Evolutionary conservation across 2,329 filamentous ascomycete genomes (phyloP).

Genomic region (Diaporthe aspalathi): DNA sequence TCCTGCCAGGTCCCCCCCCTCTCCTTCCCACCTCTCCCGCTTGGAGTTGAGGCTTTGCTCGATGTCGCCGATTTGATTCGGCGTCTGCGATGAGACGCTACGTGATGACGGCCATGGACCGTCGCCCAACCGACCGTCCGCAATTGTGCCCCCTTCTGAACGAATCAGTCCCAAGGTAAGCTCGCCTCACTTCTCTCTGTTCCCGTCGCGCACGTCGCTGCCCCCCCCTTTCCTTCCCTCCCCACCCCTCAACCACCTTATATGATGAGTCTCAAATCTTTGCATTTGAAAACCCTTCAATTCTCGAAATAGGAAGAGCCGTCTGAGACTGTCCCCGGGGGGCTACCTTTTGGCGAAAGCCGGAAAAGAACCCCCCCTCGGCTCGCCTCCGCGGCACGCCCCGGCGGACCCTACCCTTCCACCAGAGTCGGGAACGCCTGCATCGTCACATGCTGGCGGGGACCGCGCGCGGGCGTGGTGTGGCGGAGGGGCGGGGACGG

Average conservation of each 20-base stretch:
- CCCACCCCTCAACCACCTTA: constrained; percentile 26
- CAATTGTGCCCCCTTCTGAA: not conserved
- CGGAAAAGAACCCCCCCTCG: constrained; percentile 12
- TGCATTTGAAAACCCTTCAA: constrained; percentile 48
- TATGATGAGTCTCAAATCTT: constrained; percentile 51
- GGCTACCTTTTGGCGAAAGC: constrained; percentile 23
- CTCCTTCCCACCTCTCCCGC: not conserved
- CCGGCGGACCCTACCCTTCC: constrained; percentile 37
- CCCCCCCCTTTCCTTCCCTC: constrained; percentile 1
- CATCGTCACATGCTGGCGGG: constrained; percentile 52
- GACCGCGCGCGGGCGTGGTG: constrained; percentile 40
- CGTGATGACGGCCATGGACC: not conserved
- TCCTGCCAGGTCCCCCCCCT: too few species aligned
- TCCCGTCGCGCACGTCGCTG: not conserved
- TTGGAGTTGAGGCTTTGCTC: constrained; percentile 15
- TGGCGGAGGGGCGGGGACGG: constrained; percentile 48
- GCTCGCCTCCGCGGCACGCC: constrained; percentile 37
- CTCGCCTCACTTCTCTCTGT: not conserved
- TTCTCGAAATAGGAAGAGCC: constrained; percentile 54
- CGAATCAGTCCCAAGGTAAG: constrained; percentile 31
- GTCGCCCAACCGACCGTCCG: not conserved
- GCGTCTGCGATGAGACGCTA: not conserved
- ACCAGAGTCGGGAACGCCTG: constrained; percentile 43
- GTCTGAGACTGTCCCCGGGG: constrained; percentile 51
- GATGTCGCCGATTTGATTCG: not conserved